Base-by-base conservation (phyloP, 371 early-diverging fungal species). In the Mortierella sp. region DNA sequence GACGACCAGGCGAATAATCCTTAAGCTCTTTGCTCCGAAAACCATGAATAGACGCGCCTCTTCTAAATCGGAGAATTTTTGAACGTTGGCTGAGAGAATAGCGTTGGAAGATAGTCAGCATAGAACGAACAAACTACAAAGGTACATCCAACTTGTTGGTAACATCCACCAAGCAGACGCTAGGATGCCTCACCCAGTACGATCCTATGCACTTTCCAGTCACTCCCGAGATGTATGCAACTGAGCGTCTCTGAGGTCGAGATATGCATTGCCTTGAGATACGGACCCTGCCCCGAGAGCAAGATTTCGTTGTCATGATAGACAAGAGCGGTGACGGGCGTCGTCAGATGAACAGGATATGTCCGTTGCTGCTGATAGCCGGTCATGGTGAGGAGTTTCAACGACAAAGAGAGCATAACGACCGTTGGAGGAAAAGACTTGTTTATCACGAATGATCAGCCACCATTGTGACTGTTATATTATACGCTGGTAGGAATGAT, bases 201-300 rank as follows among this genome's bases (percentile, higher is more conserved):
- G 60, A 88, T 83, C 50, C 87, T 79, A 63, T 88, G 88, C 14
- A 89, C 83, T 34, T 85, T 80, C 59, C 84, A 86, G 30, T 80
- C 76, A 9, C 79, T 79, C 12, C 86, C 72, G 3, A 80, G 76
- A 1, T 75, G 75, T 43, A 82, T 64, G 28, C 76, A 72, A 11
- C 57, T 50, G 8, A 90, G 51, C 0, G 82, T 69, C 12, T 79
- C 44, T 8, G 83, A 82, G 0, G 83, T 81, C 2, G 78, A 71
- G 26, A 87, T 81, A 59, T 86, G 80, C 46, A 79, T 87, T 2
- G 85, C 72, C 67, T 88, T 87, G 23, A 89, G 64, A 30, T 68
- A 86, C 3, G 89, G 89, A 1, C 89, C 89, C 56, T 86, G 86
- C 11, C 89, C 89, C 15, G 81, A 86, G 48, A 89, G 66, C n/a